Conservation (phyloP, 495 filamentous ascomycete species). For the Chaetomium cochliodes region DNA sequence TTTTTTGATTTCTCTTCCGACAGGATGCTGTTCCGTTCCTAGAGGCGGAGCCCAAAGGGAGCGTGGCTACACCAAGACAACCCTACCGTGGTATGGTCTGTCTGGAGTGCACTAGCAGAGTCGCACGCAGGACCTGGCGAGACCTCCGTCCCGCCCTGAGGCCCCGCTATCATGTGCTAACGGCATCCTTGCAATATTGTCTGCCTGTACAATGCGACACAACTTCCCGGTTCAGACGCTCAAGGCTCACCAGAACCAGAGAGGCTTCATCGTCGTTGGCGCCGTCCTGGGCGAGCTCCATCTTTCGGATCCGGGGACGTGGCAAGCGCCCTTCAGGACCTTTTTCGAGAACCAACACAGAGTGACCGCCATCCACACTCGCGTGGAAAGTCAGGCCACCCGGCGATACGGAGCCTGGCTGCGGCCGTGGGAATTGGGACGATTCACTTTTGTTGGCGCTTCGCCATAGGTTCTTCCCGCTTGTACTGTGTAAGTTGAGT, state of each 20-base stretch:
- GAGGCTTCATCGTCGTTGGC: background rate
- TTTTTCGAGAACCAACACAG: slow-evolving; percentile 1
- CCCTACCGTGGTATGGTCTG: background rate
- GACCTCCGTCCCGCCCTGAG: slow-evolving; percentile 10
- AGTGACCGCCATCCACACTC: background rate
- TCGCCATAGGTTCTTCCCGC: too few relatives aligned
- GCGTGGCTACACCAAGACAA: background rate
- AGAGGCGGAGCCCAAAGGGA: background rate
- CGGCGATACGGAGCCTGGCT: background rate
- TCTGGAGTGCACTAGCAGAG: background rate
- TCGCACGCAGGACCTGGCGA: slow-evolving; percentile 15
- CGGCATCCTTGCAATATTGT: slow-evolving; percentile 3
- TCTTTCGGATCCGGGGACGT: slow-evolving; percentile 11
- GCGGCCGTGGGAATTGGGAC: too few relatives aligned
- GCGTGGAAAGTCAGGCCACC: background rate
- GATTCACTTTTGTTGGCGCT: too few relatives aligned
- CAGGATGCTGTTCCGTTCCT: background rate
- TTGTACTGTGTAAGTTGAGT: too few relatives aligned
- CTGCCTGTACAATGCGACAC: slow-evolving; percentile 16
- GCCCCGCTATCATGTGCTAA: background rate
- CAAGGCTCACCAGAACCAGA: background rate
- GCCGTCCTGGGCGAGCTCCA: background rate
- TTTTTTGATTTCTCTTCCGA: background rate
- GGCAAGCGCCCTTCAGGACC: slow-evolving; percentile 15
- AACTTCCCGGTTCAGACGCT: slow-evolving; percentile 9